phyloP scores from a whole-genome alignment of 2,329 filamentous ascomycete species.

The Colletotrichum plurivorum region DNA sequence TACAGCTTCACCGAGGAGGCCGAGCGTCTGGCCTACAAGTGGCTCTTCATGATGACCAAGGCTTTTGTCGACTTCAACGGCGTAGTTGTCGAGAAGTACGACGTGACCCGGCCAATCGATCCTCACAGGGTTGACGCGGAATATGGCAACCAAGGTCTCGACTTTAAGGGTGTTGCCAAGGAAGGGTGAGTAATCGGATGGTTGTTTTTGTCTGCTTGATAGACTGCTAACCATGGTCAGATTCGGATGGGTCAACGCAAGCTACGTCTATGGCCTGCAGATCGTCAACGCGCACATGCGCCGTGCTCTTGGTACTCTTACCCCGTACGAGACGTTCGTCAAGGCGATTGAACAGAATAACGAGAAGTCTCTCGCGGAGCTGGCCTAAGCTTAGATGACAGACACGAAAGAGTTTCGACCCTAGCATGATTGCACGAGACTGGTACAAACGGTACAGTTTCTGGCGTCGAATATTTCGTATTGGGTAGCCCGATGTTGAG shows the following conservation, averaged over 20 bases:
- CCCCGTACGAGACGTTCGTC: constrained; percentile 86
- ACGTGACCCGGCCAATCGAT: constrained; percentile 90
- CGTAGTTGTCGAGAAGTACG: constrained; percentile 98
- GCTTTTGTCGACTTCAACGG: constrained; percentile 99
- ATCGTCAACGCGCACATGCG: constrained; percentile 91
- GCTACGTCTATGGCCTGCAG: constrained; percentile 93
- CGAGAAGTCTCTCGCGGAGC: constrained; percentile 65
- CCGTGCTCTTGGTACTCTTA: constrained; percentile 88
- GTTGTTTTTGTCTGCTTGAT: neutral
- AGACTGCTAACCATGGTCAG: constrained; percentile 63
- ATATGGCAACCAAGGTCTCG: constrained; percentile 95
- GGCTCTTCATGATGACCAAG: constrained; percentile 98
- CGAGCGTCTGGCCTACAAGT: constrained; percentile 92
- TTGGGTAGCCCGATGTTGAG: constrained; percentile 1
- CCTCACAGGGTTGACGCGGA: constrained; percentile 96
- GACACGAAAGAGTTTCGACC: neutral
- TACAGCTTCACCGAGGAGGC: constrained; percentile 95
- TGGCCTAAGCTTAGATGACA: constrained; percentile 45
- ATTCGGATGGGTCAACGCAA: constrained; percentile 99
- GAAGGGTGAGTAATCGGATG: constrained; percentile 81
- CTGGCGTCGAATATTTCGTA: constrained; percentile 4
- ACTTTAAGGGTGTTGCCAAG: constrained; percentile 95
- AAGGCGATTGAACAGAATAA: constrained; percentile 73
- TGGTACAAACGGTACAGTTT: constrained; percentile 31
- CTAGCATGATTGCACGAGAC: neutral